Evolutionary conservation across 2,329 filamentous ascomycete genomes (phyloP), one percentile per base, ranked within the genome.

Genomic region (Fusarium sublunatum): DNA sequence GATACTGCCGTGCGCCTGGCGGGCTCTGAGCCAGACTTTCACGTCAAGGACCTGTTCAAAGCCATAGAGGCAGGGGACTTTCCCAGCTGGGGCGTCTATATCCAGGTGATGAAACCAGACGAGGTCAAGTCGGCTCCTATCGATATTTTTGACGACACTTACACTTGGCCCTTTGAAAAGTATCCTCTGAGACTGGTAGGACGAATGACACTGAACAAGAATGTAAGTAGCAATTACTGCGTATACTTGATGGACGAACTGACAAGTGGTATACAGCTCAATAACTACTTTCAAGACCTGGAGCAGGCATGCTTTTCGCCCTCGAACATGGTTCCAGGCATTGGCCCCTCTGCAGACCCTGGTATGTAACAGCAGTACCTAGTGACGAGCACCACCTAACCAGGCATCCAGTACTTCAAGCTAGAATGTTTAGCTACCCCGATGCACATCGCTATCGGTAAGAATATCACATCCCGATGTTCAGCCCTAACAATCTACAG

Each of bases 221-320:
- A 90, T 71, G 78, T 82, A 2, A 29, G 60, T 15, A 9, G 3
- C 1, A 6, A 3, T 1, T 26, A 3, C n/a, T 25, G 1, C 6
- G 6, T 7, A 0, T 10, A 1, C 2, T 0, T 2, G 1, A 10
- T 1, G 0, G 3, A 19, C 19, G 2, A 19, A 7, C 32, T 31
- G 12, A 46, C 4, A 1, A 6, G 3, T 5, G 3, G 2, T 15
- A 2, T 1, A 7, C 3, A 69, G 66, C 64, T 65, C 1, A 75
- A 83, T 50, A 90, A 91, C 75, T 91, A 90, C 77, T 90, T 90
- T 69, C 81, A 83, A 52, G 89, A 92, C 66, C 84, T 90, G 52
- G 88, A 91, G 72, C 88, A 91, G 73, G 84, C 85, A 0, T 85
- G 86, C 2, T 91, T 91, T 70, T 87, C 85, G 0, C 88, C 88